These are phyloP conservation scores for Ceratobasidium sp. DNA, from an alignment of 1,284 basidiomycete genomes.

Conservation along the genomic window DNA sequence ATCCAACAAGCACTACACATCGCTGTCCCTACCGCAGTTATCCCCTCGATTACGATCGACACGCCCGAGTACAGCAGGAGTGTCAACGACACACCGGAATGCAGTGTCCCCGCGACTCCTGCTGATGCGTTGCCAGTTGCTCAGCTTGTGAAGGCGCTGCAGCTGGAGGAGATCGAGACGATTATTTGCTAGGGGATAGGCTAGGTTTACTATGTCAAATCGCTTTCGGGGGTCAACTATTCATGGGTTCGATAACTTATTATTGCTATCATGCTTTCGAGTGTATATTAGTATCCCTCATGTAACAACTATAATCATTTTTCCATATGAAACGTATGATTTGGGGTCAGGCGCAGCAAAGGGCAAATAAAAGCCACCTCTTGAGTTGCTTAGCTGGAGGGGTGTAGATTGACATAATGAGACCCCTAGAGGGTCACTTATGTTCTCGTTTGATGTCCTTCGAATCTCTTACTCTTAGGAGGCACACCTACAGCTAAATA, in stretches of 20 bases:
- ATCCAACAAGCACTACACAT: constrained; percentile 76
- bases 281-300: constrained; percentile 2
- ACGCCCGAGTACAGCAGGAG: constrained; percentile 50
- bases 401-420: no score
- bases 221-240: neutral
- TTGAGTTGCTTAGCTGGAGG: no score
- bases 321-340: no score
- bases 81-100: constrained; percentile 39
- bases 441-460: no score
- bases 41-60: constrained; percentile 49
- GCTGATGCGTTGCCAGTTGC: constrained; percentile 27
- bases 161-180: constrained; percentile 14
- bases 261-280: constrained; percentile 16
- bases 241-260: neutral
- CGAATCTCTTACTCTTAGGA: no score
- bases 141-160: neutral
- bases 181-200: constrained; percentile 8
- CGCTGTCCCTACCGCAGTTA: constrained; percentile 54
- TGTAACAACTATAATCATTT: constrained; percentile 3
- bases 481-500: no score
- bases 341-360: no score
- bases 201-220: neutral
- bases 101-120: constrained; percentile 31
- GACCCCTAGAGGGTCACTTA: no score
- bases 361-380: no score